Evolutionary conservation across 2,329 filamentous ascomycete genomes (phyloP).

Genomic region (Aspergillus sp.): DNA sequence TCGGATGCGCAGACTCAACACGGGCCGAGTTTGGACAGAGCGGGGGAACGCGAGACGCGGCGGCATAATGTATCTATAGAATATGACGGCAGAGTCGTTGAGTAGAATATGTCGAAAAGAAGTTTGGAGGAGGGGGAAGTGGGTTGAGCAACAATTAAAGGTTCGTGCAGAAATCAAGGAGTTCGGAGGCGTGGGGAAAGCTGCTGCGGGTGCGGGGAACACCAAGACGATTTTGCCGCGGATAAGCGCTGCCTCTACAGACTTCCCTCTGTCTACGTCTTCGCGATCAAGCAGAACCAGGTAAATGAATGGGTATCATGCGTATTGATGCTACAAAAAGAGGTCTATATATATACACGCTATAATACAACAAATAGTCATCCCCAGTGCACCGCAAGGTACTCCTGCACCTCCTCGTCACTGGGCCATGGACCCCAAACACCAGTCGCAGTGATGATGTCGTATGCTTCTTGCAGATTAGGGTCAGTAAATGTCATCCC

Average conservation of each 20-base stretch:
- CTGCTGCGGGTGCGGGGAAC: constrained; percentile 4
- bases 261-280: neutral
- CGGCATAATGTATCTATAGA: constrained; percentile 22
- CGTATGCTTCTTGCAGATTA: constrained; percentile 33
- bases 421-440: constrained; percentile 42
- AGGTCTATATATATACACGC: constrained; percentile 14
- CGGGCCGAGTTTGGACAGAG: constrained; percentile 18
- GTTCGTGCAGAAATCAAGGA: too few species aligned
- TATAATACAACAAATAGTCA: constrained; percentile 9
- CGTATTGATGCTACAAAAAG: constrained; percentile 4
- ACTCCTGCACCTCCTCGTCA: constrained; percentile 38
- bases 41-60: constrained; percentile 28
- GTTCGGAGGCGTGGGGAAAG: constrained; percentile 22
- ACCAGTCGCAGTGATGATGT: constrained; percentile 33
- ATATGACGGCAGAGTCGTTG: constrained; percentile 1
- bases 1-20: constrained; percentile 24
- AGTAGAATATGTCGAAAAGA: neutral
- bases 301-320: constrained; percentile 14
- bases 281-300: neutral
- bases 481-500: constrained; percentile 24
- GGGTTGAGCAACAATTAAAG: neutral
- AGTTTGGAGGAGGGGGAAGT: constrained; percentile 5
- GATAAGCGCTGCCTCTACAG: constrained; percentile 12
- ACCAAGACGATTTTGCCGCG: constrained; percentile 8
- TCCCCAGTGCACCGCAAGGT: constrained; percentile 19